These are phyloP conservation scores for Persicaria tinctoria DNA, from an alignment of 148 eudicot species.

Conservation along the genomic window DNA sequence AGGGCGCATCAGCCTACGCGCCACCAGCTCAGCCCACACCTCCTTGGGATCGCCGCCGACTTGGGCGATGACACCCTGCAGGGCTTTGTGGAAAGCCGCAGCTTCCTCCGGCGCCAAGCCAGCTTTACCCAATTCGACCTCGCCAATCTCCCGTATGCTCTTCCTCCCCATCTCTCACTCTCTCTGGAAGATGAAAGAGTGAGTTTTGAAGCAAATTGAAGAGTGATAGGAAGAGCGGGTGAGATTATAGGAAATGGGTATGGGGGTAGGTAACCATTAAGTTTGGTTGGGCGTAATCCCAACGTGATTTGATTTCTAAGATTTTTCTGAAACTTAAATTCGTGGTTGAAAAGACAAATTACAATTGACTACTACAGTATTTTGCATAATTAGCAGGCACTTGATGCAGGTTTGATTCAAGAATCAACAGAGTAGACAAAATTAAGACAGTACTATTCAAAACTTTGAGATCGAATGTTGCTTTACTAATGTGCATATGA, in stretches of 20 bases:
- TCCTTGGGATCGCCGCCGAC: constrained; percentile 17
- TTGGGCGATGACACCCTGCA: constrained; percentile 21
- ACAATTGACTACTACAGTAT: no score
- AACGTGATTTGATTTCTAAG: background rate
- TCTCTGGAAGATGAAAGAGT: background rate
- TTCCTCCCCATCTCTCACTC: constrained; percentile 18
- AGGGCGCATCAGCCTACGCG: constrained; percentile 48
- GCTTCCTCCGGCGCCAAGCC: constrained; percentile 50
- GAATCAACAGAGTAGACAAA: no score
- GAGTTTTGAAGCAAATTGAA: background rate
- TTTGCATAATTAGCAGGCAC: no score
- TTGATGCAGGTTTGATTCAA: no score
- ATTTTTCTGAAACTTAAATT: background rate
- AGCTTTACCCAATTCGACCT: constrained; percentile 29
- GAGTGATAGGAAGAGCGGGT: background rate
- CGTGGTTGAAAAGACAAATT: no score
- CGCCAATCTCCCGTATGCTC: constrained; percentile 31
- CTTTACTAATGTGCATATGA: no score
- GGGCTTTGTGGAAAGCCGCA: constrained; percentile 12
- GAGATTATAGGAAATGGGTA: background rate
- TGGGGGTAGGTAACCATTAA: background rate
- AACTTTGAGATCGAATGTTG: no score
- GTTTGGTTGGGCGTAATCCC: background rate
- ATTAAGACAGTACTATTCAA: no score
- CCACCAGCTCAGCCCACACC: constrained; percentile 61